phyloP scores from a whole-genome alignment of 768 basidiomycete genomes.

The Termitomyces sp. region DNA sequence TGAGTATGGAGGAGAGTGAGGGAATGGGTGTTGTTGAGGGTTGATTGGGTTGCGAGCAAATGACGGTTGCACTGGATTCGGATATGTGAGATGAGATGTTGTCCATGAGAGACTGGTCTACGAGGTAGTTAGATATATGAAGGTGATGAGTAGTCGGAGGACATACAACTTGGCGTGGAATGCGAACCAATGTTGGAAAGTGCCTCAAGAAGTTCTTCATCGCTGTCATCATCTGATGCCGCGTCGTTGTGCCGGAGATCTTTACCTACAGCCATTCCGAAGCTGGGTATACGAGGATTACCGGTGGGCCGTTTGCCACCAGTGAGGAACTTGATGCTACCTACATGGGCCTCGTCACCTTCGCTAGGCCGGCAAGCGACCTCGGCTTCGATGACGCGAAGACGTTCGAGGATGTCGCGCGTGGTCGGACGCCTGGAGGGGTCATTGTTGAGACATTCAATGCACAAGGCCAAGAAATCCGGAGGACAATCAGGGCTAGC shows the following conservation, averaged over 20 bases:
- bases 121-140: background rate
- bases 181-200: constrained; percentile 49
- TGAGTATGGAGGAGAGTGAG: constrained; percentile 68
- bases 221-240: constrained; percentile 55
- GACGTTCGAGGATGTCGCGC: constrained; percentile 68
- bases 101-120: constrained; percentile 46
- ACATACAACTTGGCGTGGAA: constrained; percentile 27
- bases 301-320: constrained; percentile 51
- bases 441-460: constrained; percentile 69
- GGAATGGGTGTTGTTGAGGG: constrained; percentile 36
- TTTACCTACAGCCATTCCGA: constrained; percentile 66
- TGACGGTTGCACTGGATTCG: constrained; percentile 67
- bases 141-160: background rate
- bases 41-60: constrained; percentile 42
- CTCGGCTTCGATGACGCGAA: constrained; percentile 79
- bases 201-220: constrained; percentile 60
- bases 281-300: constrained; percentile 81
- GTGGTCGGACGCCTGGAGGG: constrained; percentile 71
- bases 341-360: constrained; percentile 69
- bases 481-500: constrained; percentile 75
- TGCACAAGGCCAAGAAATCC: constrained; percentile 66
- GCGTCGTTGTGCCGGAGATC: constrained; percentile 39
- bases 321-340: constrained; percentile 80
- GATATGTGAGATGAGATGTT: constrained; percentile 31
- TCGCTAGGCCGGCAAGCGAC: constrained; percentile 64